Conservation (phyloP, 192 early-diverging fungal genomes). For the Mortierella hygrophila region DNA sequence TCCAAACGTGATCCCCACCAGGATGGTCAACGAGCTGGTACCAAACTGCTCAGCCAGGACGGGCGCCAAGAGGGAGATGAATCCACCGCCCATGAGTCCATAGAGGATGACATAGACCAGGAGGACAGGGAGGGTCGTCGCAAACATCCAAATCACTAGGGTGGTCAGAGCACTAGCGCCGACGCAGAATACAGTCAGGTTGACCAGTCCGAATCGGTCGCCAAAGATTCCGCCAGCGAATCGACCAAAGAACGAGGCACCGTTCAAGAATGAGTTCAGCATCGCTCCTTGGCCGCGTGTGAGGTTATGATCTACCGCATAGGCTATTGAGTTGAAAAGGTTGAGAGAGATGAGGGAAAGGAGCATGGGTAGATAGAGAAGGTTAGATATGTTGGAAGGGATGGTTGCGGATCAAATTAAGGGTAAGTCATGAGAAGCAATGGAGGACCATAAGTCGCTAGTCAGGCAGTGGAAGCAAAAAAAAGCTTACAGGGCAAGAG, state of each 20-base stretch:
- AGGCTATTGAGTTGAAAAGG: not conserved
- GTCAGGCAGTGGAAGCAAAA: conserved; percentile 10
- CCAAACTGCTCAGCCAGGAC: conserved; percentile 58
- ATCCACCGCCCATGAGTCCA: conserved; percentile 64
- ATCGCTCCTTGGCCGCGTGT: conserved; percentile 41
- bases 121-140: conserved; percentile 50
- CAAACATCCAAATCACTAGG: conserved; percentile 61
- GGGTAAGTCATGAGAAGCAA: not conserved
- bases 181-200: conserved; percentile 51
- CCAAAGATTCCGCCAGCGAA: conserved; percentile 61
- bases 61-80: conserved; percentile 52
- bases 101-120: conserved; percentile 61
- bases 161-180: conserved; percentile 59
- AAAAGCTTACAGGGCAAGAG: conserved; percentile 34
- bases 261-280: conserved; percentile 59
- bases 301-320: conserved; percentile 45
- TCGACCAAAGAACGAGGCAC: conserved; percentile 62
- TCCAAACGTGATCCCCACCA: conserved; percentile 60
- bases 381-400: not conserved
- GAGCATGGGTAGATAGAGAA: not conserved
- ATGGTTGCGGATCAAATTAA: conserved; percentile 9
- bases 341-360: not conserved
- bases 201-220: conserved; percentile 61
- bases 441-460: not conserved
- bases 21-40: conserved; percentile 46